A percentile compares a stretch with the other conserved stretches of the same genome.
Evolutionary conservation across 2,329 filamentous ascomycete genomes (phyloP).

Genomic region (Lecanosticta acicola): DNA sequence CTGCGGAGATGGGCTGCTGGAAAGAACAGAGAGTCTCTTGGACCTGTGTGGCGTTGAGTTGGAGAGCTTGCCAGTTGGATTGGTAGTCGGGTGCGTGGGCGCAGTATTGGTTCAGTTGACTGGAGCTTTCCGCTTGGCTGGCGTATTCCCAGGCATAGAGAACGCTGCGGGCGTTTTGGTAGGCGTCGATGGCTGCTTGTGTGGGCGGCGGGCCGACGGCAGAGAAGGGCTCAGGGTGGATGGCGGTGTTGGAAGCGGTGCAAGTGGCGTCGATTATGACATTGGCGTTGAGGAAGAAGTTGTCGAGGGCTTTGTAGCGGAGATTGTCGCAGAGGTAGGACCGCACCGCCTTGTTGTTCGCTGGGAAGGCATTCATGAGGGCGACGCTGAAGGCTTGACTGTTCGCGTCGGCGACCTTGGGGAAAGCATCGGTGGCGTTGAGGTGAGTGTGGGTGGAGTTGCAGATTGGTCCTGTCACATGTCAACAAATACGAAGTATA

Average conservation of each 20-base stretch:
- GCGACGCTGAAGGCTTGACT: slow-evolving; percentile 24
- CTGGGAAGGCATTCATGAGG: slow-evolving; percentile 21
- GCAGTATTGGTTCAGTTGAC: slow-evolving; percentile 15
- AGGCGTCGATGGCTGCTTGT: slow-evolving; percentile 12
- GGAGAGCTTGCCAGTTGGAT: slow-evolving; percentile 9
- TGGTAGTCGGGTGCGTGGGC: slow-evolving; percentile 5
- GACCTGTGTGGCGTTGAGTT: slow-evolving; percentile 18
- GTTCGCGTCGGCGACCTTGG: slow-evolving; percentile 17
- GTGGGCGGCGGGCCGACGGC: slow-evolving; percentile 4
- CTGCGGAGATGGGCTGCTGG: slow-evolving; percentile 8
- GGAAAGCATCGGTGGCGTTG: slow-evolving; percentile 17
- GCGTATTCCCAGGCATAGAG: slow-evolving; percentile 21
- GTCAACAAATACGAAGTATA: too few relatives aligned
- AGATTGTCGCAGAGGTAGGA: slow-evolving; percentile 26
- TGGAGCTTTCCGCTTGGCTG: slow-evolving; percentile 10
- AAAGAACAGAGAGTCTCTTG: slow-evolving; percentile 19
- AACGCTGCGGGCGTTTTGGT: slow-evolving; percentile 15
- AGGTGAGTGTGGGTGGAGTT: slow-evolving; percentile 9
- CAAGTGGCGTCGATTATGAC: slow-evolving; percentile 21
- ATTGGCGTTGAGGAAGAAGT: slow-evolving; percentile 21
- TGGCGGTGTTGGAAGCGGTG: slow-evolving; percentile 4
- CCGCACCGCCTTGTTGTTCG: slow-evolving; percentile 13
- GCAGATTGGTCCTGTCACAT: slow-evolving; percentile 17
- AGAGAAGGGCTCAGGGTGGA: slow-evolving; percentile 12
- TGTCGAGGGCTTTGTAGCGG: slow-evolving; percentile 18